These are phyloP conservation scores for Schizosaccharomyces octosporus DNA, from an alignment of 805 yeast genomes.

Conservation along the genomic window DNA sequence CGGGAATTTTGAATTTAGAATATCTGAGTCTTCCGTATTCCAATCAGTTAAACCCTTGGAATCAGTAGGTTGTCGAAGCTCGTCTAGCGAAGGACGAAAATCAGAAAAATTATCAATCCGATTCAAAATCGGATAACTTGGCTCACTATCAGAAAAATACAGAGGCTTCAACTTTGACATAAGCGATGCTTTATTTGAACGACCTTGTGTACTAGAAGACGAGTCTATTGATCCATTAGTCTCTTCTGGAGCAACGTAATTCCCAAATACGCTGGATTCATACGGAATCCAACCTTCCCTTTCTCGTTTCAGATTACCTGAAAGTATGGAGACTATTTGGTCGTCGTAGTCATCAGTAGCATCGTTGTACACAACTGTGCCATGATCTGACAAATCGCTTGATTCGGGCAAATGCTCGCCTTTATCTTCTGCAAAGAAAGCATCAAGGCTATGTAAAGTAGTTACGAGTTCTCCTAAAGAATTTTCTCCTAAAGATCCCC, in stretches of 20 bases:
- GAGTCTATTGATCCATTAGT: neutral
- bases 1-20: neutral
- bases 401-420: neutral
- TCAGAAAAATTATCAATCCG: neutral
- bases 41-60: neutral
- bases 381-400: neutral
- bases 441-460: constrained; percentile 66
- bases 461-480: constrained; percentile 80
- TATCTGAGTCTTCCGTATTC: neutral
- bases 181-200: neutral
- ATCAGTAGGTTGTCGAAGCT: neutral
- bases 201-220: neutral
- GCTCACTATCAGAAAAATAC: neutral
- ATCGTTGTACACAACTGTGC: neutral
- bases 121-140: neutral
- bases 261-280: neutral
- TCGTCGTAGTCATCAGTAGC: neutral
- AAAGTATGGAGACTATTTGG: neutral
- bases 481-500: neutral
- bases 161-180: neutral
- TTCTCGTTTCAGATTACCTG: neutral
- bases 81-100: neutral
- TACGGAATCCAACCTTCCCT: neutral
- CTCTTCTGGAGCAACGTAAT: neutral
- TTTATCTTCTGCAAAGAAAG: constrained; percentile 51